Evolutionary conservation across 2,329 filamentous ascomycete genomes (phyloP), one percentile per base, ranked within the genome.

Genomic region (Trichoderma harzianum): DNA sequence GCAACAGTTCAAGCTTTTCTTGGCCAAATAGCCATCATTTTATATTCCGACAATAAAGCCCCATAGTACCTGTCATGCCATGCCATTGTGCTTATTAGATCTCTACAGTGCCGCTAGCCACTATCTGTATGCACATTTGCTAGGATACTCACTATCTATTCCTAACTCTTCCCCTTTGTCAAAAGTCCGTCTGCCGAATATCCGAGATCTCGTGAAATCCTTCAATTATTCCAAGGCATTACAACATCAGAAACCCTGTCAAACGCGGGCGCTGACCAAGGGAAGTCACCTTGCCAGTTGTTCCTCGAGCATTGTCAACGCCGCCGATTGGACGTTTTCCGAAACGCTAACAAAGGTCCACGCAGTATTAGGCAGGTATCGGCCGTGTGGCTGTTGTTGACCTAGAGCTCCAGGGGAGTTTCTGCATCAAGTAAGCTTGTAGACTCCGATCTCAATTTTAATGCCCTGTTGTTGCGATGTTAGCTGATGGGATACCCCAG

Each of bases 291-390:
- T 24, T 14, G 36, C 53, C 57, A 32, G 32, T 21, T 53, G 21
- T 30, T 16, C 65, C 32, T 34, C 8, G 36, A 51, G 26, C n/a
- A 47, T 39, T 26, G n/a, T 11, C 26, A 34, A 24, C 28, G 28
- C n/a, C n/a, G 39, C 26, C 32, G n/a, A 32, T 51, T 61, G 34
- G 66, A 7, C 28, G 28, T 34, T 14, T 14, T n/a, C 36, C 5
- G 18, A 26, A 58, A 69, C 66, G 66, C 66, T 69, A 69, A 51
- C 66, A 69, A 69, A 69, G 66, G 55, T 61, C 36, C 66, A 39
- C 24, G 8, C 55, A 61, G 55, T 36, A 51, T 61, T 69, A 69
- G 66, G 66, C 66, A 69, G 66, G 66, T 69, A 24, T 61, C n/a
- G 26, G 26, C 30, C 21, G 10, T 21, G 26, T 51, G 51, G 36